Conservation (phyloP, 495 filamentous ascomycete species). For the Pyrenula massariospora region DNA sequence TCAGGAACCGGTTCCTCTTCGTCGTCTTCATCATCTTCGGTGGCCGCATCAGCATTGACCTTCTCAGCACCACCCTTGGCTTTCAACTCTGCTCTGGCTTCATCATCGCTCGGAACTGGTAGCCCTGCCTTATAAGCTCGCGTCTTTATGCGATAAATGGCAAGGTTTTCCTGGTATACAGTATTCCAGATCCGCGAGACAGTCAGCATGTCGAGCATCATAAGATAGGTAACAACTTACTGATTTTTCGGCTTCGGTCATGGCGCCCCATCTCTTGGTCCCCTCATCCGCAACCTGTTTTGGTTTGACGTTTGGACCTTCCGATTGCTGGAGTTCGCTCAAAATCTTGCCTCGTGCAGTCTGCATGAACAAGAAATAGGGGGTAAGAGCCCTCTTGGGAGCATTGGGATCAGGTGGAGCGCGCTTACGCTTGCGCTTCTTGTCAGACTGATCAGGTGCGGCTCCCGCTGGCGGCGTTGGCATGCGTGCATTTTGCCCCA, state of each 20-base stretch:
- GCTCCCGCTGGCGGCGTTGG: constrained; percentile 22
- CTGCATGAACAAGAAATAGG: constrained; percentile 89
- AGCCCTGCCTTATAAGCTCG: constrained; percentile 56
- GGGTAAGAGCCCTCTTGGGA: constrained; percentile 84
- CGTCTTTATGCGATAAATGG: constrained; percentile 58
- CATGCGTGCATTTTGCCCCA: constrained; percentile 14
- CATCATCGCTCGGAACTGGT: constrained; percentile 33
- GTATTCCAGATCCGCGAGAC: constrained; percentile 53
- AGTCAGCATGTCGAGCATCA: constrained; percentile 4
- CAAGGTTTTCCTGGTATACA: constrained; percentile 64
- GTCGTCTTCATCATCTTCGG: constrained; percentile 21
- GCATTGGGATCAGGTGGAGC: constrained; percentile 78
- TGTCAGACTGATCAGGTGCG: constrained; percentile 29
- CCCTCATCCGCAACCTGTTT: constrained; percentile 76
- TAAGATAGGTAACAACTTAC: constrained; percentile 22
- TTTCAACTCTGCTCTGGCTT: constrained; percentile 40
- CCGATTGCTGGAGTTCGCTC: constrained; percentile 39
- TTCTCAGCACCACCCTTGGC: constrained; percentile 45
- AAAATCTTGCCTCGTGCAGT: constrained; percentile 67
- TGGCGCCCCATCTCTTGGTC: constrained; percentile 66
- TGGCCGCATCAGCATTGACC: constrained; percentile 33
- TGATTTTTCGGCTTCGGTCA: constrained; percentile 63
- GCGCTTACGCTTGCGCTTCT: constrained; percentile 78
- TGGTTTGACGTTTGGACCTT: constrained; percentile 51
- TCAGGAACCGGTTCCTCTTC: constrained; percentile 43